phyloP scores from a whole-genome alignment of 495 filamentous ascomycete species.

The Cenococcum geophilum region DNA sequence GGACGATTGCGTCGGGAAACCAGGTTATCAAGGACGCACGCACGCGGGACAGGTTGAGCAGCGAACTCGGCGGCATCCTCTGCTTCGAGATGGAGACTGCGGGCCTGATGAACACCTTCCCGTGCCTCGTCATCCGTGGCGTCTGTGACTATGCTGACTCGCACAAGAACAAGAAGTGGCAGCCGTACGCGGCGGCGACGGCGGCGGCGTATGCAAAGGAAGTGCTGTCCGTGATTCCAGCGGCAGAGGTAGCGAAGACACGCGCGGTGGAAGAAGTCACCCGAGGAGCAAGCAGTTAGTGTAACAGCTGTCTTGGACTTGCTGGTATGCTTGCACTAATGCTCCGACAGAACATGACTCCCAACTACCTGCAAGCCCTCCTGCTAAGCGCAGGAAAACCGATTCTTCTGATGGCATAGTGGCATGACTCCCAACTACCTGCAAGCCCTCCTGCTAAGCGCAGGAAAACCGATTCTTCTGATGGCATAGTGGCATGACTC shows the following conservation, averaged over 20 bases:
- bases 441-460: too few species aligned
- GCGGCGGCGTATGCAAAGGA: neutral
- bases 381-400: too few species aligned
- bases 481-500: too few species aligned
- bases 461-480: too few species aligned
- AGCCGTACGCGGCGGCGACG: slow-evolving; percentile 13
- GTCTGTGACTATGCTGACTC: slow-evolving; percentile 30
- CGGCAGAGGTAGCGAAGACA: neutral
- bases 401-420: too few species aligned
- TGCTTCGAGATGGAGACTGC: neutral
- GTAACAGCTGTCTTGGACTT: neutral
- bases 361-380: too few species aligned
- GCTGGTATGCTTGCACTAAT: too few species aligned
- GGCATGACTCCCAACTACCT: too few species aligned
- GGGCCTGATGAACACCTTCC: slow-evolving; percentile 8
- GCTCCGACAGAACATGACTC: too few species aligned
- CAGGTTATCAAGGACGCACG: slow-evolving; percentile 20
- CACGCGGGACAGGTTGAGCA: slow-evolving; percentile 12
- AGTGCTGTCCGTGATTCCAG: neutral
- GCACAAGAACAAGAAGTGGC: slow-evolving; percentile 28
- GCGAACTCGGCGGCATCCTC: slow-evolving; percentile 12
- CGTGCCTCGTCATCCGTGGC: slow-evolving; percentile 25
- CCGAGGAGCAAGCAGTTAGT: too few species aligned
- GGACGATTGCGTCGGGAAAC: slow-evolving; percentile 26
- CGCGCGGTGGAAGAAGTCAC: neutral